A percentile compares a stretch with the other conserved stretches of the same genome.
phyloP scores from a whole-genome alignment of 129 eudicot species.

The Flaveria ramosissima region DNA sequence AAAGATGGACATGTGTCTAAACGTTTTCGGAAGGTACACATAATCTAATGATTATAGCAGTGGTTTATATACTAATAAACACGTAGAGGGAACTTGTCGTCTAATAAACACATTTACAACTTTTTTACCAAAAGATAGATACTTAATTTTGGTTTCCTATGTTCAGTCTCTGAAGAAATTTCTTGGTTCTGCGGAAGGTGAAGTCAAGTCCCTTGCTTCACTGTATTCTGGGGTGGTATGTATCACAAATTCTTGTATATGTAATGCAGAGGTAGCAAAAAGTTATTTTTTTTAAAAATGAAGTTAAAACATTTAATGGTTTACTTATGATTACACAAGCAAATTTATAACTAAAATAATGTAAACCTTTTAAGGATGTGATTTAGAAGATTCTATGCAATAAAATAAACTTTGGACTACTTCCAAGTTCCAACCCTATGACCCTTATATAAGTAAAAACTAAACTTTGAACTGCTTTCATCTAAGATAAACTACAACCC shows the following conservation, averaged over 20 bases:
- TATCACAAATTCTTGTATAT: conserved; percentile 18
- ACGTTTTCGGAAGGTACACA: conserved; percentile 60
- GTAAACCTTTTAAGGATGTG: background rate
- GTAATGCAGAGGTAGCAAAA: background rate
- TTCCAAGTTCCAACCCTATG: background rate
- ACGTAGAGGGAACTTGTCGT: background rate
- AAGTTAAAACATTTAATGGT: background rate
- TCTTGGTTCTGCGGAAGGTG: conserved; percentile 78
- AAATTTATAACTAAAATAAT: background rate
- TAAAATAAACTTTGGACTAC: background rate
- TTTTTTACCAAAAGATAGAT: background rate
- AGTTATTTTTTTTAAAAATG: background rate
- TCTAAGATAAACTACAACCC: background rate
- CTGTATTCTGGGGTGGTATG: conserved; percentile 87
- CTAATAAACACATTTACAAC: background rate
- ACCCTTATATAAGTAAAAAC: background rate
- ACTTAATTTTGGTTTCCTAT: conserved; percentile 6
- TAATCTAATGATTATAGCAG: background rate
- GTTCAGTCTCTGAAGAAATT: conserved; percentile 78
- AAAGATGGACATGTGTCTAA: conserved; percentile 81
- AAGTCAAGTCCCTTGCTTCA: conserved; percentile 70
- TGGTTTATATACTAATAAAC: conserved; percentile 7
- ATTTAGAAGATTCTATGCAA: conserved; percentile 1
- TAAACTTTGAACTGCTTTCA: background rate
- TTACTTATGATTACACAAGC: background rate